Evolutionary conservation across 78 protist genomes (phyloP).

Genomic region (Planoprotostelium fungivorum): DNA sequence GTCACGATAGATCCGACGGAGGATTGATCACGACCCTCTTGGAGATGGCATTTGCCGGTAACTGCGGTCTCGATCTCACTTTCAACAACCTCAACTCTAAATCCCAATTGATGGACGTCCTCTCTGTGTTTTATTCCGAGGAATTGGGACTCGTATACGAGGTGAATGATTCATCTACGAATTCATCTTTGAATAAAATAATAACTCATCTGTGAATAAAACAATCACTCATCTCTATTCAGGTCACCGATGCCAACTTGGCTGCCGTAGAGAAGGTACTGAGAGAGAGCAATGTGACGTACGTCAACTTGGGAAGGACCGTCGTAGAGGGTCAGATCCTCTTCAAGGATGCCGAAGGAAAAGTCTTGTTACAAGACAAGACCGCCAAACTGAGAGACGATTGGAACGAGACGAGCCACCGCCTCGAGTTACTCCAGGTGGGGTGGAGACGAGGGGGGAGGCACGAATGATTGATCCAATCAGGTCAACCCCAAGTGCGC

Average conservation of each 20-base stretch:
- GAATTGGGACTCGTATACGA: conserved; percentile 70
- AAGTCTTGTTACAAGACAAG: background rate
- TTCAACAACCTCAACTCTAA: background rate
- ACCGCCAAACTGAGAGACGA: conserved; percentile 15
- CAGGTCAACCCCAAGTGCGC: conserved; percentile 64
- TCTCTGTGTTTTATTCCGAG: conserved; percentile 74
- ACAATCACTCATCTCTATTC: too few relatives aligned
- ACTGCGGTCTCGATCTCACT: conserved; percentile 45
- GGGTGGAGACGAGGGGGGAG: too few relatives aligned
- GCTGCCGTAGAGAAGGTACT: conserved; percentile 13
- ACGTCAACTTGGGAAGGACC: conserved; percentile 34
- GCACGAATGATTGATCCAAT: background rate
- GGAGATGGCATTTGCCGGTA: conserved; percentile 91
- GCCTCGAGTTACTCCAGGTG: conserved; percentile 71
- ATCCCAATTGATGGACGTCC: background rate
- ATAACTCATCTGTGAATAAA: too few relatives aligned
- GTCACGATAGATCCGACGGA: conserved; percentile 92
- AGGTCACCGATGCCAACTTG: conserved; percentile 9
- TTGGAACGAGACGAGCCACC: conserved; percentile 81
- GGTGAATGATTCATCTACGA: background rate
- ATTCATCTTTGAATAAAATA: too few relatives aligned
- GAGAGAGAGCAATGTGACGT: conserved; percentile 3
- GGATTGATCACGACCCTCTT: conserved; percentile 75
- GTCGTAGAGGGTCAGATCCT: background rate
- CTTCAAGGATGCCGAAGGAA: background rate